These are phyloP conservation scores for Talinum fruticosum DNA, from an alignment of 148 eudicot species.

Conservation along the genomic window DNA sequence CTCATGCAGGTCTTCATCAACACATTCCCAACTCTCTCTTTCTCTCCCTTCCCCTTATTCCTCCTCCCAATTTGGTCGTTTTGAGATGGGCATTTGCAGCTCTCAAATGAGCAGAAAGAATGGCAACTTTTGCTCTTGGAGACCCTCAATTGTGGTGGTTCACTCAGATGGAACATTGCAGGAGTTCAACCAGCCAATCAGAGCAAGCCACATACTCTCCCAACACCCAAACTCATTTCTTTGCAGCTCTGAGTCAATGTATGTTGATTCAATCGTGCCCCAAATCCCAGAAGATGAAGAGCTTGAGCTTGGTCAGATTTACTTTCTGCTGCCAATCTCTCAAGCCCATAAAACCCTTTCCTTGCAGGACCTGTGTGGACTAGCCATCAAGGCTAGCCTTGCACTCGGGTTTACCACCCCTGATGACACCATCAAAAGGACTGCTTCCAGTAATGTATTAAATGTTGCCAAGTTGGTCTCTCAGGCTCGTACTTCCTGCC, in stretches of 20 bases:
- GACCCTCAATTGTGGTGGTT: constrained; percentile 40
- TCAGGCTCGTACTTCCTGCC: constrained; percentile 34
- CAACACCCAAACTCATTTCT: constrained; percentile 36
- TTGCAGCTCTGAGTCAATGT: constrained; percentile 57
- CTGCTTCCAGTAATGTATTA: constrained; percentile 12
- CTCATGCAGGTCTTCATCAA: not conserved
- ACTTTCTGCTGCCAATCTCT: constrained; percentile 51
- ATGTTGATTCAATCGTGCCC: constrained; percentile 32
- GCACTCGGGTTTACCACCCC: constrained; percentile 32
- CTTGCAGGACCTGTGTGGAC: constrained; percentile 46
- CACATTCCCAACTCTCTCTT: not conserved
- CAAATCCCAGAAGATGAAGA: constrained; percentile 32
- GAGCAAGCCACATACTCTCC: constrained; percentile 35
- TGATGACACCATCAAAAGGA: constrained; percentile 21
- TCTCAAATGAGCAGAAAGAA: constrained; percentile 32
- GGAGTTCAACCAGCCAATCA: constrained; percentile 44
- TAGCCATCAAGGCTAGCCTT: constrained; percentile 50
- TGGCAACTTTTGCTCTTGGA: constrained; percentile 26
- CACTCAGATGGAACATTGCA: constrained; percentile 40
- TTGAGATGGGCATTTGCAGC: constrained; percentile 37
- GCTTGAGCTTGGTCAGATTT: constrained; percentile 53
- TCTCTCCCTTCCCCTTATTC: not conserved
- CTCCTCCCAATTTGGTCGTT: not conserved
- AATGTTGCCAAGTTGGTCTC: constrained; percentile 28
- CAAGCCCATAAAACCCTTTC: constrained; percentile 33